These are phyloP conservation scores for Sphaerulina vaccinii DNA, from an alignment of 2,329 filamentous ascomycete species.

Conservation along the genomic window DNA sequence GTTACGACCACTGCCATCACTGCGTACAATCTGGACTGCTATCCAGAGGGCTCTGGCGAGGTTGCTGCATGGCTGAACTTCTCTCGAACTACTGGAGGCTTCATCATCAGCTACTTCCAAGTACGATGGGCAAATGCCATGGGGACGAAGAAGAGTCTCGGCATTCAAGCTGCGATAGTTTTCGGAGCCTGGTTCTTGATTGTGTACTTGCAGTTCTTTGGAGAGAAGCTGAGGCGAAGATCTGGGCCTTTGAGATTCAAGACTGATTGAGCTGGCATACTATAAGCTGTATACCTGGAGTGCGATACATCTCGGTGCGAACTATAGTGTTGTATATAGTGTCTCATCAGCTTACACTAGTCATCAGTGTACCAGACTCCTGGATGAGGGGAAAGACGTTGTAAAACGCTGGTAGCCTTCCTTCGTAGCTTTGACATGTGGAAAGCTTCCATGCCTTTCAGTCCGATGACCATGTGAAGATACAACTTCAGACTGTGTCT, in stretches of 20 bases:
- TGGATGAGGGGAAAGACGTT: too few species aligned
- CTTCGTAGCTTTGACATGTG: too few species aligned
- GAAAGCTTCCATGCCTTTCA: too few species aligned
- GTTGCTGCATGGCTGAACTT: conserved; percentile 18
- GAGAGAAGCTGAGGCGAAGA: not conserved
- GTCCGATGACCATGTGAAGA: too few species aligned
- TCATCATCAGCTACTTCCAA: conserved; percentile 18
- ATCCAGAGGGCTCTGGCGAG: conserved; percentile 16
- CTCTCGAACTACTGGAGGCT: conserved; percentile 15
- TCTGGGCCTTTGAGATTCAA: not conserved
- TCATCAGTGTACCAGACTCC: too few species aligned
- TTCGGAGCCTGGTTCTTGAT: not conserved
- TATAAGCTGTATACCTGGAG: too few species aligned
- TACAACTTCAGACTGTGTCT: not conserved
- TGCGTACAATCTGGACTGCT: conserved; percentile 17
- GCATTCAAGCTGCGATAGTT: conserved; percentile 13
- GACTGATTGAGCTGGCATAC: not conserved
- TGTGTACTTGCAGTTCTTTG: not conserved
- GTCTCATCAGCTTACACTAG: too few species aligned
- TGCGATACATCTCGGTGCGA: too few species aligned
- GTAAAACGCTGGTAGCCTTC: too few species aligned
- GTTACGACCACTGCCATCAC: conserved; percentile 15
- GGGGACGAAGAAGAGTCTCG: conserved; percentile 18
- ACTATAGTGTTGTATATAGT: too few species aligned
- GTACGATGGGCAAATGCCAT: conserved; percentile 16